Evolutionary conservation across 2,329 filamentous ascomycete species (phyloP).

Genomic region (Ceratocystis diversiconidia): DNA sequence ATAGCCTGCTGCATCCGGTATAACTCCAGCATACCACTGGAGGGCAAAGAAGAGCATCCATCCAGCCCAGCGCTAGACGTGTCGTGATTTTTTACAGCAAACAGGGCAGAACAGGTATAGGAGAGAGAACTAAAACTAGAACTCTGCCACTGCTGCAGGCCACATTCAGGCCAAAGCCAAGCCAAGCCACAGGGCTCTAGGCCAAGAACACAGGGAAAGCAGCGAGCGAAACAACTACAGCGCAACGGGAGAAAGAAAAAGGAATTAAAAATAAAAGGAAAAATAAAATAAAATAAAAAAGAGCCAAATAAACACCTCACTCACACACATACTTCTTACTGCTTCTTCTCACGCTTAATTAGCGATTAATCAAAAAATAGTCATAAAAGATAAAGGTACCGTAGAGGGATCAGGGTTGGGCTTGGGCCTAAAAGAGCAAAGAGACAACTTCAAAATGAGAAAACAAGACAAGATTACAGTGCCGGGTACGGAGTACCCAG

Average conservation of each 20-base stretch:
- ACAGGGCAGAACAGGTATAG: neutral
- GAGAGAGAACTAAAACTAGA: neutral
- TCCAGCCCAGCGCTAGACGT: too few relatives aligned
- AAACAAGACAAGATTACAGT: slow-evolving; percentile 5
- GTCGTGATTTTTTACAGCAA: neutral
- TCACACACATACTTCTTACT: neutral
- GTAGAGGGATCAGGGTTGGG: neutral
- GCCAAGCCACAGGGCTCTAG: neutral
- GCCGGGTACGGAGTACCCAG: slow-evolving; percentile 5
- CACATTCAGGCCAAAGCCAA: slow-evolving; percentile 1
- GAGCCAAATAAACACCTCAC: neutral
- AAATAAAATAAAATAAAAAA: neutral
- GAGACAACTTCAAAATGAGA: neutral
- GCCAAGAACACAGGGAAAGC: neutral
- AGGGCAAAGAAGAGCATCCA: neutral
- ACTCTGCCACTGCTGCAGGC: neutral
- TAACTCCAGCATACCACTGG: neutral
- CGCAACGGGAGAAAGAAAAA: neutral
- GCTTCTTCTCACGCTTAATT: neutral
- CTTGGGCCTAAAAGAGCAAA: neutral
- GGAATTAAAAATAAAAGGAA: neutral
- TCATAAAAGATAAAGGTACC: slow-evolving; percentile 1
- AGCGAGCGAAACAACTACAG: neutral
- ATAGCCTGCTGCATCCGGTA: neutral
- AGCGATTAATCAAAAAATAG: neutral